Conservation (phyloP, 2,329 filamentous ascomycete genomes). For the Orbilia oligospora region DNA sequence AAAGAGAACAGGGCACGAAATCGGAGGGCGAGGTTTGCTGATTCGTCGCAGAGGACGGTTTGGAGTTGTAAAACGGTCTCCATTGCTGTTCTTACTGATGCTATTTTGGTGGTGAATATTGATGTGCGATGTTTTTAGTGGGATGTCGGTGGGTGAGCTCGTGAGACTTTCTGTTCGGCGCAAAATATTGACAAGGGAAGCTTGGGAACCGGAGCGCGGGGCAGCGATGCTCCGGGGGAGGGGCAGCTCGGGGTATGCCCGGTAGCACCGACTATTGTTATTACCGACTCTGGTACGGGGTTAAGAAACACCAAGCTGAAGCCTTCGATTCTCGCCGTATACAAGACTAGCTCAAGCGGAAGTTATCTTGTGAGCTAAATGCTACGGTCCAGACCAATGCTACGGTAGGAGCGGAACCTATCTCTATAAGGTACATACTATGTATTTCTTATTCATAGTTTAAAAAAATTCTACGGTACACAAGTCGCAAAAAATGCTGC, state of each 20-base stretch:
- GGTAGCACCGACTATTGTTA: not conserved
- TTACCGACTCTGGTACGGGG: not conserved
- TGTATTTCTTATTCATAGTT: constrained; percentile 1
- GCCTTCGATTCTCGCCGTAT: no score
- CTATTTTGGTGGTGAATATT: not conserved
- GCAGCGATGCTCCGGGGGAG: constrained; percentile 38
- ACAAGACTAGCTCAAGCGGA: not conserved
- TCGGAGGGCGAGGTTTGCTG: constrained; percentile 82
- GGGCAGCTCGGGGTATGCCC: constrained; percentile 27
- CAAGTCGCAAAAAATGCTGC: constrained; percentile 25
- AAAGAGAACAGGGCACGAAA: constrained; percentile 98
- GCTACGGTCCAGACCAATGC: no score
- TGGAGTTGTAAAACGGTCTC: constrained; percentile 74
- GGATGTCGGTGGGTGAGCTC: constrained; percentile 1
- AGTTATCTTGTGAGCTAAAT: no score
- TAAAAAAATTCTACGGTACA: constrained; percentile 18
- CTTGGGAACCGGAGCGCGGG: constrained; percentile 41
- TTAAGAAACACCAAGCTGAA: not conserved
- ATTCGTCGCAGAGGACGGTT: constrained; percentile 84
- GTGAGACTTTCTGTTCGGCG: constrained; percentile 18
- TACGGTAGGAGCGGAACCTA: not conserved
- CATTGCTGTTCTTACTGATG: constrained; percentile 26
- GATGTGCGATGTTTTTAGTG: constrained; percentile 13
- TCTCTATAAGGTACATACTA: not conserved
- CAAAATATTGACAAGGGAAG: constrained; percentile 34